Conservation (phyloP, 2,329 filamentous ascomycete species). For the Ascochyta viciae-villosae region DNA sequence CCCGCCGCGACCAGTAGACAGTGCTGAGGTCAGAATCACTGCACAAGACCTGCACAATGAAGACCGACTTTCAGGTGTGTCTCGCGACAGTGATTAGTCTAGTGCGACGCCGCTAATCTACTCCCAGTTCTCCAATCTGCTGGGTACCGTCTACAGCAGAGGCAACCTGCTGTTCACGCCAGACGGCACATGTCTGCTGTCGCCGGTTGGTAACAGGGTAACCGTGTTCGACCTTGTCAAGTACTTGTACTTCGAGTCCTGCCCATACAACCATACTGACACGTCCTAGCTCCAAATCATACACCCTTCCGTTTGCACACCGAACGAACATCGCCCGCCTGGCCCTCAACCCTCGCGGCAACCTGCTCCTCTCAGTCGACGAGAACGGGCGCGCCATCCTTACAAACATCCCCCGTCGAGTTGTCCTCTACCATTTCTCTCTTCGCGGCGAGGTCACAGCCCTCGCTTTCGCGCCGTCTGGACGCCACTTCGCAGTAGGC, state of each 20-base stretch:
- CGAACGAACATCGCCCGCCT: slow-evolving; percentile 91
- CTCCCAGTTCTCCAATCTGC: slow-evolving; percentile 94
- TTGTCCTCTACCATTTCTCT: slow-evolving; percentile 94
- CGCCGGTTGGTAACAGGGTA: slow-evolving; percentile 94
- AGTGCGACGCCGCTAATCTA: slow-evolving; percentile 31
- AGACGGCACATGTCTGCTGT: slow-evolving; percentile 94
- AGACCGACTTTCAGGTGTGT: slow-evolving; percentile 94
- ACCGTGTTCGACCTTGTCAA: slow-evolving; percentile 96
- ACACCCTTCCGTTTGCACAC: slow-evolving; percentile 88
- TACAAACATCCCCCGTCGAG: slow-evolving; percentile 84
- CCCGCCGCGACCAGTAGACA: slow-evolving; percentile 32
- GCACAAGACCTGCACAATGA: slow-evolving; percentile 68
- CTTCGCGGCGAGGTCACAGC: slow-evolving; percentile 84
- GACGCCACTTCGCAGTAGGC: slow-evolving; percentile 87
- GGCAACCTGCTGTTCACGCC: slow-evolving; percentile 96
- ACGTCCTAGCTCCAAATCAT: slow-evolving; percentile 75
- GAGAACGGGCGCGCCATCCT: slow-evolving; percentile 93
- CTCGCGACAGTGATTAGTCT: slow-evolving; percentile 29
- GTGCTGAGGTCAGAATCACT: neutral
- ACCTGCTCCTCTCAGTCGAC: slow-evolving; percentile 90
- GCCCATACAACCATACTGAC: slow-evolving; percentile 7
- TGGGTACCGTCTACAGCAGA: slow-evolving; percentile 97
- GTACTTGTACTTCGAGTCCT: slow-evolving; percentile 59
- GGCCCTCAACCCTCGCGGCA: slow-evolving; percentile 87
- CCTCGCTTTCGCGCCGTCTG: slow-evolving; percentile 89